These are phyloP conservation scores for Suillus decipiens DNA, from an alignment of 768 basidiomycete species.

Conservation along the genomic window DNA sequence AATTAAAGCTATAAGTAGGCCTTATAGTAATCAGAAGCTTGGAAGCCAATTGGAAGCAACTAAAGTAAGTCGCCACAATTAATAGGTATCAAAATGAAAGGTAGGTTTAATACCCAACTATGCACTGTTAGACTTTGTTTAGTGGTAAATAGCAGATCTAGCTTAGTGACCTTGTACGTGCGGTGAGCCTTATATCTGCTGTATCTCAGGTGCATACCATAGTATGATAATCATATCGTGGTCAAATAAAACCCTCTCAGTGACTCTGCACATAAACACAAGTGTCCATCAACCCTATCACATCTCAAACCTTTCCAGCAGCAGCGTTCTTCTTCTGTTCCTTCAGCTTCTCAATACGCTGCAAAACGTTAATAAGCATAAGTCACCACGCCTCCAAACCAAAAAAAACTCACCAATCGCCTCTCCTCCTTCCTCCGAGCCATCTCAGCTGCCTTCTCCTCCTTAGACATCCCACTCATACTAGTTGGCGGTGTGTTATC, in stretches of 20 bases:
- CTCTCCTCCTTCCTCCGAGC: constrained; percentile 89
- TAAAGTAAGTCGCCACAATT: too few relatives aligned
- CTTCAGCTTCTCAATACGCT: constrained; percentile 81
- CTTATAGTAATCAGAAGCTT: too few relatives aligned
- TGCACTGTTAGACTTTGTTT: not conserved
- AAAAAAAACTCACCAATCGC: constrained; percentile 60
- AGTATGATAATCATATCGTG: not conserved
- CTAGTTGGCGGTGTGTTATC: constrained; percentile 25
- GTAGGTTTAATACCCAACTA: too few relatives aligned
- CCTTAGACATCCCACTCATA: constrained; percentile 67
- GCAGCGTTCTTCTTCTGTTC: constrained; percentile 69
- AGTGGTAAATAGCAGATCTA: not conserved
- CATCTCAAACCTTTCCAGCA: constrained; percentile 6
- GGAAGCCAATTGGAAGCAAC: too few relatives aligned
- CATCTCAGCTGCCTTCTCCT: constrained; percentile 94
- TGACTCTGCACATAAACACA: not conserved
- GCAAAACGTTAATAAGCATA: not conserved
- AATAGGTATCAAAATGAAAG: too few relatives aligned
- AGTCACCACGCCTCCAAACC: constrained; percentile 8
- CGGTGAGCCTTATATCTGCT: too few relatives aligned
- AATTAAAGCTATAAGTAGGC: too few relatives aligned
- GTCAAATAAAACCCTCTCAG: not conserved
- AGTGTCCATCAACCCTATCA: not conserved
- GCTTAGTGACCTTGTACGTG: not conserved
- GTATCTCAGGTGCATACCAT: not conserved